Evolutionary conservation across 345 rosid species (phyloP), one percentile per base, ranked within the genome.

Genomic region (Citrus mangshanensis): DNA sequence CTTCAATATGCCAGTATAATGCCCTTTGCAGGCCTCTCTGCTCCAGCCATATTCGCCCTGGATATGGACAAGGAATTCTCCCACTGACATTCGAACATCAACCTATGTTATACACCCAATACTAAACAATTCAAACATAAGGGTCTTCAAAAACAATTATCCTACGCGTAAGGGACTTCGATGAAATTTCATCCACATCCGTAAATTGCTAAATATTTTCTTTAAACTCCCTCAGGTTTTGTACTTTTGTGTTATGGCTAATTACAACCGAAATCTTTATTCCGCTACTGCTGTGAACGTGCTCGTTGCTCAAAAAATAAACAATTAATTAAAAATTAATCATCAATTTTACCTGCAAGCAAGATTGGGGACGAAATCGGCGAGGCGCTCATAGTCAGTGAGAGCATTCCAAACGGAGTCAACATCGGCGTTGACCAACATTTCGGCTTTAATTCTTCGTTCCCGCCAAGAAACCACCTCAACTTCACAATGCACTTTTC

Each of bases 1-100:
- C 97, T 84, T 96, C 98, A n/a, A 95, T 95, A 76, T 93, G 99
- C 98, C 99, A 93, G 68, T 96, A 96, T 22, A 96, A 84, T 6
- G 97, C 93, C 83, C 93, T 90, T 83, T 96, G 99, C 75, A 93
- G 81, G 22, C 99, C 99, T 82, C 97, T 85, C 85, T 95, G 99
- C 88, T 95, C 99, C 85, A 95, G 66, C 99, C 99, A 95, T 87
- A 93, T 89, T 84, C 97, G 84, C 66, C 97, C 98, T 32, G 99
- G 97, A 79, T 92, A 92, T 0, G 99, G 99, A 74, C 99, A 95
- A 34, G 97, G 94, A 82, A 93, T 95, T 75, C 91, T 90, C 65
- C 94, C 97, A 79, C 99, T 95, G 69, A 73, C 70, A 81, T 42
- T 21, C 7, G 34, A 71, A 58, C 35, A 35, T 72, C 6, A 24